Conservation (phyloP, 164 flowering plant species). For the Paratinospora sagittata region DNA sequence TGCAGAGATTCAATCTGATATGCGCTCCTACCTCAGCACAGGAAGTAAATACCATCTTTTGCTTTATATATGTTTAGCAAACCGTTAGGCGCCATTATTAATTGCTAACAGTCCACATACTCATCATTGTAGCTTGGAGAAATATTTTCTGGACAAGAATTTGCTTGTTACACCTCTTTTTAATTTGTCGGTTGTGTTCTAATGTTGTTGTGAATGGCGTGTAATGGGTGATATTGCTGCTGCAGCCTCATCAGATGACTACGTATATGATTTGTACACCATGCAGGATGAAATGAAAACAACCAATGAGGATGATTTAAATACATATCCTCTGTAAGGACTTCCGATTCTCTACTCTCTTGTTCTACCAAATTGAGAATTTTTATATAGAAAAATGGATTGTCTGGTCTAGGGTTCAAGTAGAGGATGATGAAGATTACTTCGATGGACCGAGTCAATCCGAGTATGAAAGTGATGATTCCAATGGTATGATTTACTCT, state of each 20-base stretch:
- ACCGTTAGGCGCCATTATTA: background rate
- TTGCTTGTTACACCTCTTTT: background rate
- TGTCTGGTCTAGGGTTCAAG: conserved; percentile 39
- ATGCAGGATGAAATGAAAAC: conserved; percentile 40
- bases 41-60: conserved; percentile 35
- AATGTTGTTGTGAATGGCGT: background rate
- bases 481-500: conserved; percentile 52
- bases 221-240: background rate
- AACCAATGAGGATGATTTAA: conserved; percentile 22
- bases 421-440: conserved; percentile 39
- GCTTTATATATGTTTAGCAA: background rate
- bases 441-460: conserved; percentile 61
- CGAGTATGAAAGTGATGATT: conserved; percentile 68
- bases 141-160: too few relatives aligned
- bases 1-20: conserved; percentile 60
- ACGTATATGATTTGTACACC: conserved; percentile 67
- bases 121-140: background rate
- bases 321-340: conserved; percentile 58
- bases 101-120: background rate
- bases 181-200: background rate
- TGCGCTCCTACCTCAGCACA: conserved; percentile 20
- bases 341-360: background rate
- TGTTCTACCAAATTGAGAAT: background rate
- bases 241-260: conserved; percentile 33
- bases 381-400: background rate